Conservation (phyloP, 805 yeast species). For the Ogataea neopini region DNA sequence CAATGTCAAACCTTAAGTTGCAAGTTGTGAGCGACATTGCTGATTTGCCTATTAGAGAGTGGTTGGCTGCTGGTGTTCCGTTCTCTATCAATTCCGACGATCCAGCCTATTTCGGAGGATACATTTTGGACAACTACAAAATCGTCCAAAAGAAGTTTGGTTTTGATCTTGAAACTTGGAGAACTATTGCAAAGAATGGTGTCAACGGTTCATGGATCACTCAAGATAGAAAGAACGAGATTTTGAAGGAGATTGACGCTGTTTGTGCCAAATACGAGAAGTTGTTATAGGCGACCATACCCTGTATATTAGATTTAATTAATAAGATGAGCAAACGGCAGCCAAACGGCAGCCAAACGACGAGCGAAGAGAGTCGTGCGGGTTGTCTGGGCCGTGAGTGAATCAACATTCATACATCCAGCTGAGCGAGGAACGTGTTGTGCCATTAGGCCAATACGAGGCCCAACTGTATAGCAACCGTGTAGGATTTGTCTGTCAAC, state of each 20-base stretch:
- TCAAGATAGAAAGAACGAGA: slow-evolving; percentile 50
- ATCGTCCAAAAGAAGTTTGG: slow-evolving; percentile 67
- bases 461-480: too few species aligned
- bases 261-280: slow-evolving; percentile 35
- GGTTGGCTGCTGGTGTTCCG: slow-evolving; percentile 63
- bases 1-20: slow-evolving; percentile 72
- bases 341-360: too few species aligned
- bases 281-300: slow-evolving; percentile 15
- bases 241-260: slow-evolving; percentile 46
- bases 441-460: too few species aligned
- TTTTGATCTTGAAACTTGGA: slow-evolving; percentile 63
- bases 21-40: slow-evolving; percentile 69
- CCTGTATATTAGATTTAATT: neutral
- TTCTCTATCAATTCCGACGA: slow-evolving; percentile 78
- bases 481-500: too few species aligned
- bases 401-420: too few species aligned
- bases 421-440: too few species aligned
- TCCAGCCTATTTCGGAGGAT: slow-evolving; percentile 86
- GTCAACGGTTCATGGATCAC: slow-evolving; percentile 75
- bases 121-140: slow-evolving; percentile 71
- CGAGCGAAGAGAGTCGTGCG: too few species aligned
- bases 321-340: too few species aligned
- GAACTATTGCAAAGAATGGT: slow-evolving; percentile 59
- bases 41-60: slow-evolving; percentile 64
- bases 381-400: too few species aligned